Base-by-base conservation (phyloP, 2,329 filamentous ascomycete genomes). In the Pseudogymnoascus sp. region DNA sequence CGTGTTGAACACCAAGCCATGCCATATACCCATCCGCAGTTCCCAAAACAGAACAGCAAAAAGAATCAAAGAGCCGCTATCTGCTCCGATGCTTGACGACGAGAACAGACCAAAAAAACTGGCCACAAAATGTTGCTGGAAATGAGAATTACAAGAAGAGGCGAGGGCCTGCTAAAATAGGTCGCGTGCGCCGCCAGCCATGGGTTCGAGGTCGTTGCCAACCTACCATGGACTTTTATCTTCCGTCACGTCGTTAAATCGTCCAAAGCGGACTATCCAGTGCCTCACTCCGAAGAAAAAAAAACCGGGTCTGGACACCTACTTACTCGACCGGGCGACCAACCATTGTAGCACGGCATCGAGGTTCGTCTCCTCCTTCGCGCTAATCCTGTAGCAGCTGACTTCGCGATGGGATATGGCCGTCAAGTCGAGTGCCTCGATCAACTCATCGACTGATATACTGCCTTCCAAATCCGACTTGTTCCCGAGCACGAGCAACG, bases 291-390 rank as follows among this genome's bases (percentile, higher is more conserved):
- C 3, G 26, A 28, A 28, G 26, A 28, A 28, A 28, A 28, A 28
- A 28, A 28, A 19, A 19, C 19, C 19, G 19, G 19, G 19, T 28
- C 26, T 28, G 35, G 35, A n/a, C 35, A 6, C 62, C 85, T 78
- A 92, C 78, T 88, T 88, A 74, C 83, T 91, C 67, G 92, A 89
- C 75, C 90, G 89, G 69, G 92, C 93, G 76, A 99, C 93, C 75
- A 99, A 81, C 90, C 95, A 99, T 75, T 96, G 90, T 71, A 99
- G 82, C 61, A 99, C 95, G 6, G 93, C 95, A 73, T 99, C 93
- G 68, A 99, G 86, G 78, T 99, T 99, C 64, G 93, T 99, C 79
- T 99, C 95, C 75, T 98, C 93, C 77, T 98, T 98, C 65, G 93
- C 95, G 75, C 93, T 97, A 78, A 99, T 97, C 66, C 93, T 93